Base-by-base conservation (phyloP, 306 rosid genomes). In the Arachis hypogaea region DNA sequence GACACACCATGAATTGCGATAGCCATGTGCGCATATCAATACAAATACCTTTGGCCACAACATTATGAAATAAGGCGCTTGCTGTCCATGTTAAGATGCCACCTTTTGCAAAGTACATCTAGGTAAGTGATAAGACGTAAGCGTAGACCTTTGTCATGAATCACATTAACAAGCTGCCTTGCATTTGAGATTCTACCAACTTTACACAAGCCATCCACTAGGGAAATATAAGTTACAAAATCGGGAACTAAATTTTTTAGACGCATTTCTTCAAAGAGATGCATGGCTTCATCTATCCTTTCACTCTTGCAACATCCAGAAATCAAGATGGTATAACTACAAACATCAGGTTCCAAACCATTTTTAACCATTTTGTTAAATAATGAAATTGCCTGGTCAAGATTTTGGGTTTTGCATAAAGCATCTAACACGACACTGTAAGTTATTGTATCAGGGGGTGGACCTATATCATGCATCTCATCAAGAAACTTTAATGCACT, bases 241-340 rank as follows among this genome's bases (percentile, higher is more conserved):
- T 63, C 70, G 11, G 55, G 71, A 73, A 50, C 78, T 70, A 73
- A 41, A 38, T 41, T 73, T 51, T 11, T 63, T 45, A 18, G 40
- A 63, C 3, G 63, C 78, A 73, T 73, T 73, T 63, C 70, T 11
- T 63, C 64, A 29, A 62, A 52, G 43, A 63, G 71, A 22, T 50
- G 18, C 30, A 22, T 12, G 8, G 71, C 78, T 63, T 73, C 45
- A 3, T 51, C 71, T 63, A 73, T 73, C 16, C 55, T 51, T 40
- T 63, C 1, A 63, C 71, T 40, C 54, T 51, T 63, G 78, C 78
- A 73, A 73, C 43, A 52, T 63, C 70, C 78, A 40, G 28, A 11
- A 42, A 73, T 73, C 78, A 73, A 63, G 78, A 73, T 73, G 29
- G 55, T 73, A 73, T 73, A 63, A 63, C 70, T 50, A 30, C 8